Evolutionary conservation across 2,329 filamentous ascomycete species (phyloP).

Genomic region (Monosporascus cannonballus): DNA sequence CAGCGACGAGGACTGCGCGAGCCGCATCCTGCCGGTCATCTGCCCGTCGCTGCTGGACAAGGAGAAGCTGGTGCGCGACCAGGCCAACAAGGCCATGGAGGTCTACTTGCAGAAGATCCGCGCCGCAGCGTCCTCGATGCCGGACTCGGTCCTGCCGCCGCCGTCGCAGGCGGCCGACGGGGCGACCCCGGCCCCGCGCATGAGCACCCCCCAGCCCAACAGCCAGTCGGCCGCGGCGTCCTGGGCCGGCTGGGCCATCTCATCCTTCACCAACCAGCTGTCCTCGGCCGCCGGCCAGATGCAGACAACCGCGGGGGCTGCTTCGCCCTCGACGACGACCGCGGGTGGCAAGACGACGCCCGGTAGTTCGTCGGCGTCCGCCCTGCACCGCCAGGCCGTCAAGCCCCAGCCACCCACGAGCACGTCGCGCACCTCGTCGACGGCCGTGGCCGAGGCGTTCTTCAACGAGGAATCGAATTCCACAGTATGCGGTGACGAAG

Average conservation of each 20-base stretch:
- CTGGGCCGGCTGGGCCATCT: constrained; percentile 98
- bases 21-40: constrained; percentile 74
- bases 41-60: constrained; percentile 87
- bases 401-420: constrained; percentile 39
- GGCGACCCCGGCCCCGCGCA: constrained; percentile 52
- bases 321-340: constrained; percentile 30
- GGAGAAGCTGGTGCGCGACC: constrained; percentile 89
- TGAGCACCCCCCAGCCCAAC: constrained; percentile 66
- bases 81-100: constrained; percentile 84
- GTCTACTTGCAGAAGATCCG: constrained; percentile 76
- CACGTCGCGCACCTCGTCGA: constrained; percentile 42
- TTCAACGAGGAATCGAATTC: constrained; percentile 35
- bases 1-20: constrained; percentile 81
- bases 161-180: constrained; percentile 42
- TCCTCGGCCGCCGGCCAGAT: constrained; percentile 83
- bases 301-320: constrained; percentile 44
- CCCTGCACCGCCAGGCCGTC: constrained; percentile 54
- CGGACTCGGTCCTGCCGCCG: constrained; percentile 71
- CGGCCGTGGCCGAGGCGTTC: constrained; percentile 34
- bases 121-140: constrained; percentile 69
- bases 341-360: constrained; percentile 28
- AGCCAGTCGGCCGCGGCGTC: constrained; percentile 37
- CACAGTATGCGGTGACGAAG: constrained; percentile 22
- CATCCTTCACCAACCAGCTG: constrained; percentile 94
- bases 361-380: constrained; percentile 47